Evolutionary conservation across 2,329 filamentous ascomycete species (phyloP), one percentile per base, ranked within the genome.

Genomic region (Sclerotinia spermophila): DNA sequence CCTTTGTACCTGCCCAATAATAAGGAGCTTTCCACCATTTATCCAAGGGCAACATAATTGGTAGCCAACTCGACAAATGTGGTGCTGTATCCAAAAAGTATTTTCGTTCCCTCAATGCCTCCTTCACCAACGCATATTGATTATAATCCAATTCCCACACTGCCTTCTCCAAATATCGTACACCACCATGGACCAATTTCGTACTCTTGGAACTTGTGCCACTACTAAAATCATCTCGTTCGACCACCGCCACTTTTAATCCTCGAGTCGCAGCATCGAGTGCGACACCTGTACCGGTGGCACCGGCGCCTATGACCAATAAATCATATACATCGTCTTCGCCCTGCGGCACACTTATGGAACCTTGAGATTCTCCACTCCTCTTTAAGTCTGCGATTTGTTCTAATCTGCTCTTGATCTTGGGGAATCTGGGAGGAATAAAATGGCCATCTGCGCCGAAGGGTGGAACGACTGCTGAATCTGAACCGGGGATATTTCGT

Each of bases 1-100:
- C 87, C 81, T 96, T 96, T 72, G 89, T 92, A 66, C 90, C 90
- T 53, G 85, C 87, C 90, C 90, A 92, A 80, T 91, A 92, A 81
- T 93, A 92, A 8, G 90, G 90, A 33, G 87, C 89, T 80, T 92
- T 90, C 89, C 89, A 92, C 90, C 90, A 92, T 78, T 88, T 89
- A 79, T 91, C 87, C 71, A 93, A 82, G 6, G 90, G 90, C 73
- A 92, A 83, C 90, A 92, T 92, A 76, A 93, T 92, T 35, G 90
- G 90, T 33, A 93, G 83, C 89, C 90, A 92, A 79, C 84, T 86
- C 72, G 89, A 91, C 69, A 93, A 83, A 83, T 93, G 90, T 51
- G 90, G 90, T 17, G 90, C 90, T 4, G 90, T 92, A 75, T 91
- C 89, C 75, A 93, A 82, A 80, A 93, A 92, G 81, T 91, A 92